Percentiles rank a stretch among this genome's conserved stretches.
These are phyloP conservation scores for Teunomyces aglyptinius DNA, from an alignment of 805 yeast genomes.

Conservation along the genomic window DNA sequence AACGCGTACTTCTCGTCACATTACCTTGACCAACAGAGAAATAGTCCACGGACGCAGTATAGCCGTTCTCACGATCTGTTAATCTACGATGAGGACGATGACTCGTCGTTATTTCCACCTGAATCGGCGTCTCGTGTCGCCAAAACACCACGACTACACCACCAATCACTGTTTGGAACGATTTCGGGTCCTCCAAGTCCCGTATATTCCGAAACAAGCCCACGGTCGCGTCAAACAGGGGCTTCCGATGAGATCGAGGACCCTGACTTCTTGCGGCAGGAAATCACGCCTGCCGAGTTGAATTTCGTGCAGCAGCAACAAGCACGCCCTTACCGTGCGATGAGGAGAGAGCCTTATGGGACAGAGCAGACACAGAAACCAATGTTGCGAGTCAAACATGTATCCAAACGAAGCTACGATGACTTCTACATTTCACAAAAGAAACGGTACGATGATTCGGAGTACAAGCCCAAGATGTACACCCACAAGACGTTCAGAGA, in stretches of 20 bases:
- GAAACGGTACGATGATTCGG: conserved; percentile 32
- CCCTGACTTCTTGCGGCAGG: conserved; percentile 29
- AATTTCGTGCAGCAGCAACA: conserved; percentile 12
- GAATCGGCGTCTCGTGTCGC: neutral
- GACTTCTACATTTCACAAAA: conserved; percentile 40
- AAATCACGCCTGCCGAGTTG: conserved; percentile 40
- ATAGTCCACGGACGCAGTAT: conserved; percentile 7
- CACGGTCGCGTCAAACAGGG: neutral
- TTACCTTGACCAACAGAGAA: conserved; percentile 27
- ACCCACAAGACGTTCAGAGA: conserved; percentile 40
- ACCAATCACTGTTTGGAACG: neutral
- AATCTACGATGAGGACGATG: neutral
- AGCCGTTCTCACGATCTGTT: neutral
- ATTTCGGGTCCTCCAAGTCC: neutral
- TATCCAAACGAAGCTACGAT: conserved; percentile 11
- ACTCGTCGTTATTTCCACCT: neutral
- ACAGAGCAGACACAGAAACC: neutral
- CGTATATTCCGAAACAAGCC: conserved; percentile 1
- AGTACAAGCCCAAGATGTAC: conserved; percentile 33
- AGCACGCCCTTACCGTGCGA: conserved; percentile 3
- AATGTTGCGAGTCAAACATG: neutral
- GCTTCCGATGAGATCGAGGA: conserved; percentile 5
- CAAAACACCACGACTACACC: neutral
- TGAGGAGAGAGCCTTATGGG: conserved; percentile 1
- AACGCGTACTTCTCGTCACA: conserved; percentile 40